A percentile compares a stretch with the other conserved stretches of the same genome.
phyloP scores from a whole-genome alignment of 225 moss, liverwort and hornwort species.

The Antitrichia curtipendula region DNA sequence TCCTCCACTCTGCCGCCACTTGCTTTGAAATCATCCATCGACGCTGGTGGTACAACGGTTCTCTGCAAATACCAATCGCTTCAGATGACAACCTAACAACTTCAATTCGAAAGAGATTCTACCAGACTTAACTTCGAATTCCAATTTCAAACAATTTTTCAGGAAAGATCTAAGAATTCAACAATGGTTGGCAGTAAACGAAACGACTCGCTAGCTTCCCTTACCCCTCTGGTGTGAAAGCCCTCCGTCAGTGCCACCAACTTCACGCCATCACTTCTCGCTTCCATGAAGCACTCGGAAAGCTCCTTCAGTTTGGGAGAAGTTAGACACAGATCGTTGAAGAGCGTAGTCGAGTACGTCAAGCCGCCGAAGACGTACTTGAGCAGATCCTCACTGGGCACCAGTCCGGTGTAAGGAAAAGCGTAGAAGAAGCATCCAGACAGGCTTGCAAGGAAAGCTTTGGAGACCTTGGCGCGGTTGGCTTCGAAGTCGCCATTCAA shows the following conservation, averaged over 20 bases:
- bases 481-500: background rate
- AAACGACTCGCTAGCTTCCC: background rate
- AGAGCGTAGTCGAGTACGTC: background rate
- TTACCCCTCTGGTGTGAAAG: background rate
- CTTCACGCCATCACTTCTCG: background rate
- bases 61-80: background rate
- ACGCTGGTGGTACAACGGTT: background rate
- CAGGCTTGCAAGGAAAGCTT: background rate
- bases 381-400: background rate
- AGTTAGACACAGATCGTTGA: background rate
- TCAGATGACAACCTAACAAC: background rate
- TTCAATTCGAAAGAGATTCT: background rate
- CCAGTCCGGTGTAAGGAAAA: background rate
- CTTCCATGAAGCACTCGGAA: background rate
- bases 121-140: background rate
- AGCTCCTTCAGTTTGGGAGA: background rate
- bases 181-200: too few relatives aligned
- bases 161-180: background rate
- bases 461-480: background rate
- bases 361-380: background rate
- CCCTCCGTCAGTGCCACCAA: background rate
- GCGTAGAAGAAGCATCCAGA: background rate
- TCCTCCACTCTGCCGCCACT: background rate
- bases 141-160: background rate
- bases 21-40: background rate